Conservation (phyloP, 2,329 filamentous ascomycete species). For the Hypoxylon sp. region DNA sequence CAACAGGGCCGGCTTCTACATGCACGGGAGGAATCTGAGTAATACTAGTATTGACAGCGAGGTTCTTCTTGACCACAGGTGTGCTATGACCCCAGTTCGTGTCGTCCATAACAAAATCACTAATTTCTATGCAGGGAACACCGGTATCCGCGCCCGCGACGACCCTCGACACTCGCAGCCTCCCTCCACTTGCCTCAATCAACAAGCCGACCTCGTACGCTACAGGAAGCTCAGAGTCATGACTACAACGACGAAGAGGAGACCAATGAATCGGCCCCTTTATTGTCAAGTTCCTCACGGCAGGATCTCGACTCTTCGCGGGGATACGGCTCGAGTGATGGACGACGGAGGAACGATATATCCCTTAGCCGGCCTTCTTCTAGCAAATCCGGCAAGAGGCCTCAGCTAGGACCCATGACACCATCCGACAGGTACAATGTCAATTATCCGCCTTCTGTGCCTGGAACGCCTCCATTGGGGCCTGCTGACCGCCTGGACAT, state of each 20-base stretch:
- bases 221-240: conserved; percentile 33
- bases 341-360: conserved; percentile 52
- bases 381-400: conserved; percentile 64
- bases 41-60: conserved; percentile 92
- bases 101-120: conserved; percentile 3
- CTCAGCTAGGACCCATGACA: conserved; percentile 51
- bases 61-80: conserved; percentile 85
- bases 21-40: conserved; percentile 74
- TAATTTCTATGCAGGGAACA: conserved; percentile 43
- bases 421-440: conserved; percentile 69
- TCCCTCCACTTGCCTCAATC: conserved; percentile 57
- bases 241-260: conserved; percentile 67
- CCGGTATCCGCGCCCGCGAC: conserved; percentile 71
- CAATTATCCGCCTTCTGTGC: conserved; percentile 78
- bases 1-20: conserved; percentile 63
- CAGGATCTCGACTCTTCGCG: conserved; percentile 52
- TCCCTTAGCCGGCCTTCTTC: conserved; percentile 63
- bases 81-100: conserved; percentile 2
- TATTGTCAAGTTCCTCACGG: conserved; percentile 64
- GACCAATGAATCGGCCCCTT: conserved; percentile 66
- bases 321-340: conserved; percentile 63
- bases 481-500: conserved; percentile 66
- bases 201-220: conserved; percentile 47
- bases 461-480: conserved; percentile 71
- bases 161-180: conserved; percentile 64